phyloP scores from a whole-genome alignment of 2,329 filamentous ascomycete genomes.

The Stachybotrys echinatus region DNA sequence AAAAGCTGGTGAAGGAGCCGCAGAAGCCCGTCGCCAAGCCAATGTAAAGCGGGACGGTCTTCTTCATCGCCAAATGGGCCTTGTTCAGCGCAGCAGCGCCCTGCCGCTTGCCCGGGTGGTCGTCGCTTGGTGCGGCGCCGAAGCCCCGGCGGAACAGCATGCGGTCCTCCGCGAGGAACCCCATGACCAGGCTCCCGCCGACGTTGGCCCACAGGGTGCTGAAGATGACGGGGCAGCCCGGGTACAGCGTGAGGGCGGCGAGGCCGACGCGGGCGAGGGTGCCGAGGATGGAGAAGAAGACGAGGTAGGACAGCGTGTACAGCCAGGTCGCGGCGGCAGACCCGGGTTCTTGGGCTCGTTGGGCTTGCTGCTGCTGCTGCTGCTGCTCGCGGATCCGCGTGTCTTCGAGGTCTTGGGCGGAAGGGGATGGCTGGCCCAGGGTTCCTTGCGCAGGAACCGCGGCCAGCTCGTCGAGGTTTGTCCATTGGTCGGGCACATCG shows the following conservation, averaged over 20 bases:
- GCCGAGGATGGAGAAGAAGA: conserved; percentile 80
- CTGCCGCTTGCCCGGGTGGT: conserved; percentile 14
- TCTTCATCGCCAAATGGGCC: conserved; percentile 62
- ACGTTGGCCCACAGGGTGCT: conserved; percentile 85
- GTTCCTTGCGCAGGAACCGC: neutral
- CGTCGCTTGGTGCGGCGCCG: conserved; percentile 40
- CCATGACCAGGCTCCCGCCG: conserved; percentile 74
- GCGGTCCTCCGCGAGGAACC: conserved; percentile 76
- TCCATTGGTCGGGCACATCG: neutral
- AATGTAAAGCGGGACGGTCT: conserved; percentile 83
- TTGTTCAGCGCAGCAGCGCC: conserved; percentile 42
- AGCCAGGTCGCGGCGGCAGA: conserved; percentile 51
- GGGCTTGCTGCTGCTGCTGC: no score
- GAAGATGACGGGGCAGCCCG: conserved; percentile 68
- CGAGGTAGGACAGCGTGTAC: conserved; percentile 74
- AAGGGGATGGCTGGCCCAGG: neutral
- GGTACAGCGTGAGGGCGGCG: conserved; percentile 73
- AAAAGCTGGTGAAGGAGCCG: conserved; percentile 87
- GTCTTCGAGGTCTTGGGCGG: neutral
- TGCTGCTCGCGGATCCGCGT: neutral
- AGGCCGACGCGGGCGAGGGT: conserved; percentile 79
- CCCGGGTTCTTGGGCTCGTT: no score
- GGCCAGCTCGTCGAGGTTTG: neutral
- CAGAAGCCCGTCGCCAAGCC: conserved; percentile 84
- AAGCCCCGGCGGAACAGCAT: conserved; percentile 68